phyloP scores from a whole-genome alignment of 2,329 filamentous ascomycete species.

The Aspergillus floridensis region DNA sequence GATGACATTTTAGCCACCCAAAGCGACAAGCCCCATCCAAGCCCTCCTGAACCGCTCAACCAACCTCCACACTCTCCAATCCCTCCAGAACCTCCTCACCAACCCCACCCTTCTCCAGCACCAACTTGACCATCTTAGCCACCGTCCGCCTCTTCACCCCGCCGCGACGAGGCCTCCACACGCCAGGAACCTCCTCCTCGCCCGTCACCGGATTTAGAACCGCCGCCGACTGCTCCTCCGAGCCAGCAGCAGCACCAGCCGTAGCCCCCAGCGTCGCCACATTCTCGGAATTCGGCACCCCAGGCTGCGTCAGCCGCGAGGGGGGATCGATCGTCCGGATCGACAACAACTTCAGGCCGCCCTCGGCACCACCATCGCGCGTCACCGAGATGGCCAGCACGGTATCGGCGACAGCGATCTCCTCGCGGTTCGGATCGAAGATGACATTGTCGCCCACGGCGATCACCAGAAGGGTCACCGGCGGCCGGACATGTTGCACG shows the following conservation, averaged over 20 bases:
- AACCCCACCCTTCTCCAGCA: conserved; percentile 73
- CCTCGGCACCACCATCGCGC: conserved; percentile 32
- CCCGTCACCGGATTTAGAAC: conserved; percentile 52
- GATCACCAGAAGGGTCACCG: conserved; percentile 87
- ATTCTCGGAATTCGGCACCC: conserved; percentile 64
- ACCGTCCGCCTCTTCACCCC: conserved; percentile 75
- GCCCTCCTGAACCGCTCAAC: conserved; percentile 35
- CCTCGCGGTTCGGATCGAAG: conserved; percentile 88
- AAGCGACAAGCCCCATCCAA: background rate
- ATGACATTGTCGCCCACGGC: conserved; percentile 83
- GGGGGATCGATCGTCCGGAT: conserved; percentile 73
- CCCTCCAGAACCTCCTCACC: conserved; percentile 83
- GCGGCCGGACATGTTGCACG: conserved; percentile 58
- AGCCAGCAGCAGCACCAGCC: conserved; percentile 31
- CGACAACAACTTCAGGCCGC: conserved; percentile 60
- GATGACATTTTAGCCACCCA: background rate
- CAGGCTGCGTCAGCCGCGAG: conserved; percentile 68
- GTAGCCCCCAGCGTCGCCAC: conserved; percentile 48
- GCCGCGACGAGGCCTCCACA: conserved; percentile 83
- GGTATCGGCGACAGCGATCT: conserved; percentile 87
- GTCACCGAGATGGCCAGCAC: conserved; percentile 82
- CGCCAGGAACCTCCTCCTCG: conserved; percentile 60
- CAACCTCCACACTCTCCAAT: conserved; percentile 66
- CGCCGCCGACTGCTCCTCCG: conserved; percentile 35
- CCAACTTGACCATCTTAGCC: conserved; percentile 70